Evolutionary conservation across 2,329 filamentous ascomycete species (phyloP), one percentile per base, ranked within the genome.

Genomic region (Massarina eburnea): DNA sequence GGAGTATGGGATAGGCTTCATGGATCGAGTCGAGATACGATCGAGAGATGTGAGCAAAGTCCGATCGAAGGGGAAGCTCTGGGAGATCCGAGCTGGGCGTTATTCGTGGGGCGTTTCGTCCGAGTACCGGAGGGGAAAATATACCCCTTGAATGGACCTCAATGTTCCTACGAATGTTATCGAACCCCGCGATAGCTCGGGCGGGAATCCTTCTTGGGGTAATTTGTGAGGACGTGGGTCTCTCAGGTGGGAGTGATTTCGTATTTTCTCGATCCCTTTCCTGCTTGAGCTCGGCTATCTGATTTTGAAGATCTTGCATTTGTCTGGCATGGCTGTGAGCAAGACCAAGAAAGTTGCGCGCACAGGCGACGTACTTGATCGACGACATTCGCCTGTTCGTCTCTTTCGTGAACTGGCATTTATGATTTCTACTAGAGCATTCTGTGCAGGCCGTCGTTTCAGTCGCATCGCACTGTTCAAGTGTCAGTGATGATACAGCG

Each of bases 381-480:
- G 92, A 97, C 15, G 94, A 97, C 94, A 99, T 99, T 51, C 94
- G 84, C 48, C 94, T 82, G 69, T 99, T 99, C 10, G 94, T 99
- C 72, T 99, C 94, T 73, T 99, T 99, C 39, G 94, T 99, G 68
- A 99, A 99, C 66, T 97, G 92, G 67, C 94, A 99, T 70, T 95
- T 95, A 55, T 97, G 92, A 66, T 92, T 95, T 55, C 94, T 86
- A 68, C 91, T 96, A 4, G 90, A 94, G 73, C 94, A 99, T 73
- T 99, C 94, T 1, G 94, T 96, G 70, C 94, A 99, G 72, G 92
- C 96, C 9, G 89, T 86, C 15, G 89, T 96, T 68, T 97, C 94
- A 14, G 94, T 97, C 24, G 94, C 94, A 75, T 99, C 94, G 71
- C 94, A 99, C 80, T 83, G 52, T 18, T 22, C 15, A 3, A n/a